Conservation (phyloP, 2,329 filamentous ascomycete species). For the Trichoderma harzianum region DNA sequence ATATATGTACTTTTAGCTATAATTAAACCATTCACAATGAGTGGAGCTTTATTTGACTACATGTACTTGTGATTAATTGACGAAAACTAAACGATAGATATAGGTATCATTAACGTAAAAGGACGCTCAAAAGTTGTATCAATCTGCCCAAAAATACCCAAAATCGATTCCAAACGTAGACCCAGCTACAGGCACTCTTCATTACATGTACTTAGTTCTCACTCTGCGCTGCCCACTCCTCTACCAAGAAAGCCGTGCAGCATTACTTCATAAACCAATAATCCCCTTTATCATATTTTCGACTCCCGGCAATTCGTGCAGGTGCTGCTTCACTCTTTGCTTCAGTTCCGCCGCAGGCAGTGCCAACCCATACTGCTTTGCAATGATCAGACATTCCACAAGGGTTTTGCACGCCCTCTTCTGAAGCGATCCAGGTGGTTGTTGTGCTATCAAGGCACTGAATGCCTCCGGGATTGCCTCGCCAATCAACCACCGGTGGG, state of each 20-base stretch:
- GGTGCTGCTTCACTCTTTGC: background rate
- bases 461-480: background rate
- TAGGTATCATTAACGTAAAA: background rate
- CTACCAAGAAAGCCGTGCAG: background rate
- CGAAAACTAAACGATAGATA: background rate
- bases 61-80: background rate
- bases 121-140: background rate
- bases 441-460: constrained; percentile 1
- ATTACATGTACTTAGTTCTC: background rate
- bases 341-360: background rate
- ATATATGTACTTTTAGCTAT: background rate
- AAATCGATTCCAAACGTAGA: background rate
- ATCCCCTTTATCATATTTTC: background rate
- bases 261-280: background rate
- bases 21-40: background rate
- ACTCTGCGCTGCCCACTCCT: background rate
- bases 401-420: background rate
- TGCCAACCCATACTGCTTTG: constrained; percentile 3
- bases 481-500: background rate
- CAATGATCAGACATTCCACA: background rate
- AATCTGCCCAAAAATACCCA: background rate
- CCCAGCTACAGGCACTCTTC: background rate
- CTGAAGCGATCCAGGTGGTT: background rate
- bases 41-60: too few species aligned
- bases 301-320: background rate